phyloP scores from a whole-genome alignment of 495 filamentous ascomycete genomes.

The Lentithecium fluviatile region DNA sequence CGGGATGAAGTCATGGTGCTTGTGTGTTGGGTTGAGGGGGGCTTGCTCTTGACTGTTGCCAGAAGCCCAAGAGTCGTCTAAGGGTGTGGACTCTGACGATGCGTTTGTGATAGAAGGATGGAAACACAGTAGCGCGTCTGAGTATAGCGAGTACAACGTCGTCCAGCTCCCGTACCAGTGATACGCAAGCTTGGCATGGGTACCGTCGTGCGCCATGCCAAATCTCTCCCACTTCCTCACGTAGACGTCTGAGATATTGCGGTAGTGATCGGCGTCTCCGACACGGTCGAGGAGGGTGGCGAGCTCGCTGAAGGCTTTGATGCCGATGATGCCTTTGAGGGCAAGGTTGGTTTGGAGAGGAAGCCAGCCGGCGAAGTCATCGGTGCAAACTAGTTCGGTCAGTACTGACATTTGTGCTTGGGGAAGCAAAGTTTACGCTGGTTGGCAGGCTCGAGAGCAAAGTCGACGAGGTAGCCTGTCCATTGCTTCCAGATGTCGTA shows the following conservation, averaged over 20 bases:
- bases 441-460: slow-evolving; percentile 77
- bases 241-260: slow-evolving; percentile 70
- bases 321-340: slow-evolving; percentile 90
- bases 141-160: slow-evolving; percentile 54
- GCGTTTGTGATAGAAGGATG: slow-evolving; percentile 38
- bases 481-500: slow-evolving; percentile 89
- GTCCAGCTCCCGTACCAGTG: slow-evolving; percentile 96
- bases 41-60: slow-evolving; percentile 23
- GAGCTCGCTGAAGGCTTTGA: slow-evolving; percentile 89
- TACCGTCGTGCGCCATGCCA: slow-evolving; percentile 75
- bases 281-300: slow-evolving; percentile 66
- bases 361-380: slow-evolving; percentile 94
- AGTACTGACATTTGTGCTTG: neutral
- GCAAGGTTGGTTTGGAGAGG: slow-evolving; percentile 91
- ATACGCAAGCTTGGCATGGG: slow-evolving; percentile 88
- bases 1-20: slow-evolving; percentile 44
- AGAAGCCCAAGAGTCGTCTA: neutral
- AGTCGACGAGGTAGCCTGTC: slow-evolving; percentile 89
- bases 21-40: slow-evolving; percentile 30
- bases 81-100: neutral
- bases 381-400: slow-evolving; percentile 64
- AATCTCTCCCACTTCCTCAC: slow-evolving; percentile 80
- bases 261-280: slow-evolving; percentile 61
- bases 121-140: slow-evolving; percentile 47
- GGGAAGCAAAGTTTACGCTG: slow-evolving; percentile 57